phyloP scores from a whole-genome alignment of 441 rosid genomes.

The Flueggea neowawraea region DNA sequence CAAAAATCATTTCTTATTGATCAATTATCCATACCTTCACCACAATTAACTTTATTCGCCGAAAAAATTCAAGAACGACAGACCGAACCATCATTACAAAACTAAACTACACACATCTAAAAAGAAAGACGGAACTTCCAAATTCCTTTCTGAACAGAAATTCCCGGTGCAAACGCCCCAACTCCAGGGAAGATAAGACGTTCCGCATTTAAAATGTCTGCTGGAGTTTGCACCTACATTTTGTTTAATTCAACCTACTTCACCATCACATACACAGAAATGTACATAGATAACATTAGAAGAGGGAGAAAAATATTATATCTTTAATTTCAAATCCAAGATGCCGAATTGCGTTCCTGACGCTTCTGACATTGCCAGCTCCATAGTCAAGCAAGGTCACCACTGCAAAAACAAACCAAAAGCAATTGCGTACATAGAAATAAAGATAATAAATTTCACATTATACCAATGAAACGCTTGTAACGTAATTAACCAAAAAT shows the following conservation, averaged over 20 bases:
- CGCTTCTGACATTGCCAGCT: constrained; percentile 93
- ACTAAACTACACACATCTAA: background rate
- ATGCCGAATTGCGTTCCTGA: constrained; percentile 78
- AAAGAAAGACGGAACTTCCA: background rate
- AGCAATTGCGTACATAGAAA: background rate
- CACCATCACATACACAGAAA: background rate
- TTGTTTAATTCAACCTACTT: background rate
- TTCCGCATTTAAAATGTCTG: constrained; percentile 70
- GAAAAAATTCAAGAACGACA: background rate
- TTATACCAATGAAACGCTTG: background rate
- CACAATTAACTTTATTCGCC: background rate
- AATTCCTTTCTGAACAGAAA: background rate
- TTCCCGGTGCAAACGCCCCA: constrained; percentile 82
- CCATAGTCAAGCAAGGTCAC: constrained; percentile 96
- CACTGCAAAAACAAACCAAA: constrained; percentile 20
- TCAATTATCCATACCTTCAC: too few species aligned
- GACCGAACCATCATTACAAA: background rate
- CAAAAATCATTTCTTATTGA: background rate
- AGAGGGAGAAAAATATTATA: constrained; percentile 25
- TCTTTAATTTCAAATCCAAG: constrained; percentile 86
- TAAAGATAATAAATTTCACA: background rate
- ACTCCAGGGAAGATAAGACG: constrained; percentile 94
- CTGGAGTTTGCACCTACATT: constrained; percentile 73
- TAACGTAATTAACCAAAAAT: too few species aligned
- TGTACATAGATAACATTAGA: background rate